phyloP scores from a whole-genome alignment of 371 early-diverging fungal species.

The Circinella umbellata region DNA sequence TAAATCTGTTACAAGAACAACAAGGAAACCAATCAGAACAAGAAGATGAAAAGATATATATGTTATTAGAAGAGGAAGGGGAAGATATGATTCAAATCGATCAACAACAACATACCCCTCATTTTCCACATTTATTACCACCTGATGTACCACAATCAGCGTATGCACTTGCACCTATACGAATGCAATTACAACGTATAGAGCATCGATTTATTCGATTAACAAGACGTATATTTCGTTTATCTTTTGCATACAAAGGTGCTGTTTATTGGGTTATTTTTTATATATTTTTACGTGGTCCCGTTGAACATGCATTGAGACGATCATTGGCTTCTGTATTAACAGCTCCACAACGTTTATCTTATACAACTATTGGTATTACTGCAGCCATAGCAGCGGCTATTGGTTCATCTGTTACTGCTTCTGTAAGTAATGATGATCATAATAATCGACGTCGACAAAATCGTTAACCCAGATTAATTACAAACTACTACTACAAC shows the following conservation, averaged over 20 bases:
- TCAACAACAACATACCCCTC: constrained; percentile 19
- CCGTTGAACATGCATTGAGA: constrained; percentile 38
- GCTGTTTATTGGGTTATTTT: constrained; percentile 48
- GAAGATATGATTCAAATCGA: background rate
- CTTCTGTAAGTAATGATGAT: constrained; percentile 28
- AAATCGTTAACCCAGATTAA: background rate
- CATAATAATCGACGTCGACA: background rate
- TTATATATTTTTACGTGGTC: constrained; percentile 45
- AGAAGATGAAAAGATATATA: background rate
- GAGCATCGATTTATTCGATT: constrained; percentile 40
- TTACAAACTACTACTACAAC: background rate
- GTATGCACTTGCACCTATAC: constrained; percentile 39
- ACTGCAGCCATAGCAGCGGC: constrained; percentile 46
- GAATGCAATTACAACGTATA: constrained; percentile 30
- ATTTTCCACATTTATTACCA: constrained; percentile 51
- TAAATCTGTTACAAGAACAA: constrained; percentile 18
- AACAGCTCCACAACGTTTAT: constrained; percentile 29
- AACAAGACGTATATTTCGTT: constrained; percentile 35
- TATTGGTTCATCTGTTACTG: constrained; percentile 37
- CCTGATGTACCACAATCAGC: constrained; percentile 43
- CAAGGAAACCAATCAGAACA: constrained; percentile 5
- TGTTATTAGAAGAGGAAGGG: constrained; percentile 4
- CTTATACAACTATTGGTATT: constrained; percentile 44
- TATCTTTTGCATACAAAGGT: constrained; percentile 49
- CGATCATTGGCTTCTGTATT: constrained; percentile 30